These are phyloP conservation scores for Gentiana dahurica DNA, from an alignment of 257 asterid genomes.

Conservation along the genomic window DNA sequence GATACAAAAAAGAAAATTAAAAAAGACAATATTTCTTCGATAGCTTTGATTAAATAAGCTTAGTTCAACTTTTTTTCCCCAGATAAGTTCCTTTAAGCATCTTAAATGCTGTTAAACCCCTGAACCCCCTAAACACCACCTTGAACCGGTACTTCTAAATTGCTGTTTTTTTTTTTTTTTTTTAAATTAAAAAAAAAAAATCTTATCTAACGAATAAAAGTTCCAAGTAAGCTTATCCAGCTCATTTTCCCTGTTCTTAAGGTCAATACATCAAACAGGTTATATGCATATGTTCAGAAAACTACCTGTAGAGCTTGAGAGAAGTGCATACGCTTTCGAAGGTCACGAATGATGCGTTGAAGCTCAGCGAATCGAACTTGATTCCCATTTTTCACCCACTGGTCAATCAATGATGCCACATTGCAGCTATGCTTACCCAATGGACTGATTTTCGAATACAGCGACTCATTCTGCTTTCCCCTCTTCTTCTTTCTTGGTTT, in stretches of 20 bases:
- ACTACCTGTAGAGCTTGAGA: conserved; percentile 68
- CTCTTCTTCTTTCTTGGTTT: conserved; percentile 4
- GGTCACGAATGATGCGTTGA: conserved; percentile 60
- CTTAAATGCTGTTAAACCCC: too few species aligned
- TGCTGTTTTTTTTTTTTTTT: neutral
- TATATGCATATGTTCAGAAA: neutral
- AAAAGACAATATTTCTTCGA: too few species aligned
- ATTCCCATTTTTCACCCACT: conserved; percentile 49
- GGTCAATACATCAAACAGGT: too few species aligned
- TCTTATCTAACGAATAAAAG: too few species aligned
- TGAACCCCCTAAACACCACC: too few species aligned
- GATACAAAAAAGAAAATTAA: too few species aligned
- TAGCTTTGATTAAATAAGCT: too few species aligned
- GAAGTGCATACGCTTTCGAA: conserved; percentile 66
- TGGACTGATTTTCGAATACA: conserved; percentile 64
- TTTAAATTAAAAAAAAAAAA: neutral
- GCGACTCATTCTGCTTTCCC: conserved; percentile 22
- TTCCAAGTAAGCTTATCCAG: too few species aligned
- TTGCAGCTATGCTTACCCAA: conserved; percentile 48
- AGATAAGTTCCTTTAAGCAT: too few species aligned
- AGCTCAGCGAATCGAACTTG: conserved; percentile 62
- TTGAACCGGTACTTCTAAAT: too few species aligned
- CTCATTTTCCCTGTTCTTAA: too few species aligned
- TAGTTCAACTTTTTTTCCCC: too few species aligned
- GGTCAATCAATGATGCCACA: conserved; percentile 49